Evolutionary conservation across 108 stramenopile genomes (phyloP).

Genomic region (Nitzschia inconspicua): DNA sequence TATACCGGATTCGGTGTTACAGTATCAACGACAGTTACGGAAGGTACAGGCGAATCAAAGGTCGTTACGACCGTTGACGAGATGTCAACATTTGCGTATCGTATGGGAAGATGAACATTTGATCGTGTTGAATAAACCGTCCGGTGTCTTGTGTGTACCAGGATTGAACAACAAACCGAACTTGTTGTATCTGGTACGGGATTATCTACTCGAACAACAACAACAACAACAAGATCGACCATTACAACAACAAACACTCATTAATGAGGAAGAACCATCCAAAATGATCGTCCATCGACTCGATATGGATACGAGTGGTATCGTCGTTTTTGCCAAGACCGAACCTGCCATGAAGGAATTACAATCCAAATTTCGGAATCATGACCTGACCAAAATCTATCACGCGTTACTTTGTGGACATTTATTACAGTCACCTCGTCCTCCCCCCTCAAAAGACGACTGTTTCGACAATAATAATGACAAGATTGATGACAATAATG

Average conservation of each 20-base stretch:
- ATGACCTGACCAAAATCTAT: slow-evolving; percentile 55
- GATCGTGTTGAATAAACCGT: slow-evolving; percentile 74
- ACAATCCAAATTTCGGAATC: slow-evolving; percentile 66
- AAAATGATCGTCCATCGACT: slow-evolving; percentile 79
- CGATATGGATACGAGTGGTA: slow-evolving; percentile 84
- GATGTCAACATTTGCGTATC: slow-evolving; percentile 42
- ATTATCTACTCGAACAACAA: no score
- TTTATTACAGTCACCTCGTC: slow-evolving; percentile 12
- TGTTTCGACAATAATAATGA: no score
- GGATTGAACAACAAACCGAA: slow-evolving; percentile 57
- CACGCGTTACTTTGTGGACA: slow-evolving; percentile 77
- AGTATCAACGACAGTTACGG: slow-evolving; percentile 72
- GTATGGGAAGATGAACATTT: slow-evolving; percentile 64
- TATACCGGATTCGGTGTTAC: slow-evolving; percentile 73
- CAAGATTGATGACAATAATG: slow-evolving; percentile 8
- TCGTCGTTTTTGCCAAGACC: slow-evolving; percentile 66
- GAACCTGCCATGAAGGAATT: slow-evolving; percentile 32
- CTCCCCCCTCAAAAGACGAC: no score
- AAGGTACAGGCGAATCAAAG: slow-evolving; percentile 51
- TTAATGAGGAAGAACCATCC: slow-evolving; percentile 7
- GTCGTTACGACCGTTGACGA: slow-evolving; percentile 30
- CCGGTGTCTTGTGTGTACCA: slow-evolving; percentile 74
- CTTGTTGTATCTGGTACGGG: slow-evolving; percentile 51
- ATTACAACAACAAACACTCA: no score
- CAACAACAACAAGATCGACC: not conserved